These are phyloP conservation scores for Pyrus betulifolia DNA, from an alignment of 306 rosid genomes.

Conservation along the genomic window DNA sequence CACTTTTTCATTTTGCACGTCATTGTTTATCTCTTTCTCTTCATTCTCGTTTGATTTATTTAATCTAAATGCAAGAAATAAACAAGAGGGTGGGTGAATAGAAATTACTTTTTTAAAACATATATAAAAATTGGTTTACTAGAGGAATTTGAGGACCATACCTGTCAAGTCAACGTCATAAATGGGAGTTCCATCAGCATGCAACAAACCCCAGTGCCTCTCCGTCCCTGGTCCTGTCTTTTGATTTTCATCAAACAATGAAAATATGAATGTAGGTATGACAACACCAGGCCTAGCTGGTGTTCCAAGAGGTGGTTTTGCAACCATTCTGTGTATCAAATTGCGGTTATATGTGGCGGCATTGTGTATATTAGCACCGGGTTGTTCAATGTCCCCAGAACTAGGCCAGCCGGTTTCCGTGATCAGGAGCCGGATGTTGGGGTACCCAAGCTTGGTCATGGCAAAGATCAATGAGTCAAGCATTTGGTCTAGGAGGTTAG, in stretches of 20 bases:
- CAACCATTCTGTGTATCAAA: slow-evolving; percentile 38
- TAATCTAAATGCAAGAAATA: too few species aligned
- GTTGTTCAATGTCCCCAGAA: slow-evolving; percentile 35
- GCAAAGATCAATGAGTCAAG: slow-evolving; percentile 65
- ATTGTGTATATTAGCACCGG: slow-evolving; percentile 45
- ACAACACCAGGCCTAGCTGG: slow-evolving; percentile 52
- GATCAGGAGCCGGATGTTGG: slow-evolving; percentile 38
- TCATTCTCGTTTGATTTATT: too few species aligned
- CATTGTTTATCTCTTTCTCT: too few species aligned
- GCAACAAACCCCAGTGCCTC: slow-evolving; percentile 69
- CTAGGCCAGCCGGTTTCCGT: slow-evolving; percentile 88
- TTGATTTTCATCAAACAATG: slow-evolving; percentile 62
- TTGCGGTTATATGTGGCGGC: slow-evolving; percentile 73
- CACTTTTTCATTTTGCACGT: too few species aligned
- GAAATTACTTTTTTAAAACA: too few species aligned
- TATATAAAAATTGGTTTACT: too few species aligned
- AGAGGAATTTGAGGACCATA: neutral
- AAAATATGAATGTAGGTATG: slow-evolving; percentile 62
- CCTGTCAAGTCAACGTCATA: slow-evolving; percentile 64
- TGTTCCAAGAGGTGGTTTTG: slow-evolving; percentile 52
- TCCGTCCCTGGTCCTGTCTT: slow-evolving; percentile 62
- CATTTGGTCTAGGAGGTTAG: slow-evolving; percentile 81
- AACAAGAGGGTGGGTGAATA: too few species aligned
- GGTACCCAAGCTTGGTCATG: slow-evolving; percentile 66
- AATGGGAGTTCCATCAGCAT: slow-evolving; percentile 41